These are phyloP conservation scores for Paracoccidioides lutzii DNA, from an alignment of 2,329 filamentous ascomycete genomes.

Conservation along the genomic window DNA sequence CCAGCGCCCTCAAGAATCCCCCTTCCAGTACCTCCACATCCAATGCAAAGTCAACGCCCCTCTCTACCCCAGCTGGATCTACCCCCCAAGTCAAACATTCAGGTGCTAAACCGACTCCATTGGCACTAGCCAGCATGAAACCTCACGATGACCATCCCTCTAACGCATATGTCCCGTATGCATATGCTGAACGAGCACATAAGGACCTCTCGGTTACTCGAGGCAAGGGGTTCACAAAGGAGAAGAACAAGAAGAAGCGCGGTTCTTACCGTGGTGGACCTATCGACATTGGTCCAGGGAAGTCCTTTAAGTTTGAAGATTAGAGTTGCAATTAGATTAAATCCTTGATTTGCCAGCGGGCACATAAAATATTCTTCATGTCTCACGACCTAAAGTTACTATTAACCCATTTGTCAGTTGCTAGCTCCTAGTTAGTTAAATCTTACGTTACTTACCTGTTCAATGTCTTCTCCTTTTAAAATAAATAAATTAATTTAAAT, in stretches of 20 bases:
- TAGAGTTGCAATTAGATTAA: conserved; percentile 32
- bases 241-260: conserved; percentile 97
- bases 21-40: conserved; percentile 13
- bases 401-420: not conserved
- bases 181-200: conserved; percentile 80
- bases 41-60: conserved; percentile 42
- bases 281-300: conserved; percentile 70
- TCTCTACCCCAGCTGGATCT: conserved; percentile 16
- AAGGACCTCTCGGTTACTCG: conserved; percentile 80
- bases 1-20: conserved; percentile 11
- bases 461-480: too few species aligned
- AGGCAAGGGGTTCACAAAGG: conserved; percentile 97
- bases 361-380: not conserved
- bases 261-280: conserved; percentile 80
- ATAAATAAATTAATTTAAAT: not conserved
- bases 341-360: not conserved
- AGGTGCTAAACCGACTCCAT: conserved; percentile 53
- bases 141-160: conserved; percentile 52
- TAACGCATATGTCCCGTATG: conserved; percentile 71
- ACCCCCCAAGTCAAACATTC: conserved; percentile 31
- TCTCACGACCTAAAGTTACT: not conserved
- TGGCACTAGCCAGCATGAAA: conserved; percentile 61
- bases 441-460: too few species aligned
- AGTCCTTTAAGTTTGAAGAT: conserved; percentile 90
- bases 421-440: too few species aligned